Base-by-base conservation (phyloP, 345 rosid species). In the Dipteronia dyeriana region DNA sequence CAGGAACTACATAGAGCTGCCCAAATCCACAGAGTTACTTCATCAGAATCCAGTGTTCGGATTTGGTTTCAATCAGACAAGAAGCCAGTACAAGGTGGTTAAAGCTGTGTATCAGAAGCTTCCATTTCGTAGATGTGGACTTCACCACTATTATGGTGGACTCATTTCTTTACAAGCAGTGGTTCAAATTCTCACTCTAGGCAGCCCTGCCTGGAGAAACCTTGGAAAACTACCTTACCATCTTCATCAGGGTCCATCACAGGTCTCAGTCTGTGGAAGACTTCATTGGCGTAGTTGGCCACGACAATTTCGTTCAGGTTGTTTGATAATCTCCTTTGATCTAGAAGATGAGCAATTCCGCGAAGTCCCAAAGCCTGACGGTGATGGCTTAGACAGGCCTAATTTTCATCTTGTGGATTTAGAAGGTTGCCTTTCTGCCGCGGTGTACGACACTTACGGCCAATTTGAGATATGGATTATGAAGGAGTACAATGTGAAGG, bases 21-120 rank as follows among this genome's bases (percentile, higher is more conserved):
- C 88, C 13, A 75, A 67, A 63, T 76, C 86, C 2, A 16, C 62
- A 62, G 74, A 83, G 20, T 79, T 78, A 19, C 70, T 29, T 1
- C 73, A 83, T 61, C 89, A 80, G 56, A 76, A 80, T 38, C 86
- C 80, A 29, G 81, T 86, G 17, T 85, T 75, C 19, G 88, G 92
- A 56, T 87, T 89, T 74, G 89, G 87, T 23, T 81, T 73, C 76
- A 76, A 83, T 75, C 80, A 82, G 6, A 47, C 2, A 39, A 76
- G 77, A 16, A 70, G 62, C 20, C 12, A 78, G 61, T 84, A 84
- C 85, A 86, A 83, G 79, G 82, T 87, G 31, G 60, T 87, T 13
- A 84, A 79, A 79, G 66, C 86, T 13, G 82, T 81, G 2, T 84
- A 82, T 76, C 80, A 77, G 25, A 71, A 85, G 75, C 3, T 9